phyloP scores from a whole-genome alignment of 1,284 basidiomycete species.

The Ceratobasidium sp. region DNA sequence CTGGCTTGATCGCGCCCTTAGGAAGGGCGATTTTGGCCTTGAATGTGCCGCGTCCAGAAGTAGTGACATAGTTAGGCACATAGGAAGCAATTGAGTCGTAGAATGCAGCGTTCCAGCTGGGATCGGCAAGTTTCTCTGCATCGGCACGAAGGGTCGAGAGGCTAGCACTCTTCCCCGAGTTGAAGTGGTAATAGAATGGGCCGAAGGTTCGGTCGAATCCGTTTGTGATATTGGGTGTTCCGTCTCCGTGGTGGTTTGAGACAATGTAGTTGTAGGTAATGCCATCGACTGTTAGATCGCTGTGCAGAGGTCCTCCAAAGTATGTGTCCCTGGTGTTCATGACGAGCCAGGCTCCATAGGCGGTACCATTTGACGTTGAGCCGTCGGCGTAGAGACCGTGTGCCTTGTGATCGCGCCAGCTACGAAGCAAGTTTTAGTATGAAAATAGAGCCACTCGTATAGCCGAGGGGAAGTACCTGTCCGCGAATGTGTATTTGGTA shows the following conservation, averaged over 20 bases:
- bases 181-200: conserved; percentile 53
- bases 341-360: conserved; percentile 55
- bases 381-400: conserved; percentile 56
- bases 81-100: conserved; percentile 55
- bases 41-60: conserved; percentile 51
- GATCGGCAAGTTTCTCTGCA: conserved; percentile 50
- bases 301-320: conserved; percentile 53
- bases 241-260: conserved; percentile 55
- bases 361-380: conserved; percentile 50
- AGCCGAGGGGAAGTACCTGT: conserved; percentile 45
- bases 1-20: conserved; percentile 50
- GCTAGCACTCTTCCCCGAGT: conserved; percentile 46
- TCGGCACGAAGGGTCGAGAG: conserved; percentile 48
- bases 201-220: conserved; percentile 57
- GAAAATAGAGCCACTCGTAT: conserved; percentile 38
- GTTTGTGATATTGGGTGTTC: conserved; percentile 53
- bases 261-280: conserved; percentile 54
- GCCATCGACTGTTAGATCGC: conserved; percentile 55
- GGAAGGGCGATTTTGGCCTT: conserved; percentile 52
- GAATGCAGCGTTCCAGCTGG: conserved; percentile 52
- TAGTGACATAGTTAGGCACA: conserved; percentile 52
- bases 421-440: not conserved
- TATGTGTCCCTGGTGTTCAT: conserved; percentile 55
- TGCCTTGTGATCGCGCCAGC: conserved; percentile 43
- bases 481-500: conserved; percentile 54